These are phyloP conservation scores for Colletotrichum eremochloae DNA, from an alignment of 2,329 filamentous ascomycete genomes.

Conservation along the genomic window DNA sequence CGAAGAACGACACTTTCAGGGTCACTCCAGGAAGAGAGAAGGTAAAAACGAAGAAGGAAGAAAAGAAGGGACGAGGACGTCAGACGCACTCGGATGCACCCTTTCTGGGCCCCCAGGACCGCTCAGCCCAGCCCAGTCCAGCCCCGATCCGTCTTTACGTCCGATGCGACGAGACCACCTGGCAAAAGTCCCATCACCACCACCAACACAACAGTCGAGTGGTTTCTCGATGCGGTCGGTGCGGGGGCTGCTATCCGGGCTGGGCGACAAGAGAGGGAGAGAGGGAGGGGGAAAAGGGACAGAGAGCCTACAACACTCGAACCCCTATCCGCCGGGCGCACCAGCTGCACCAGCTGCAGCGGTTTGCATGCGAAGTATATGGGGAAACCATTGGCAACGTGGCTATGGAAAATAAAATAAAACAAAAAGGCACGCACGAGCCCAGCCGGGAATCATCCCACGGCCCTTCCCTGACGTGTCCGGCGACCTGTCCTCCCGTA, in stretches of 20 bases:
- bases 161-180: not conserved
- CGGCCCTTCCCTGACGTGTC: not conserved
- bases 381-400: not conserved
- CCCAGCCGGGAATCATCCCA: conserved; percentile 11
- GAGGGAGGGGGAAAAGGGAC: too few relatives aligned
- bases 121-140: not conserved
- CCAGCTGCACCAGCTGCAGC: not conserved
- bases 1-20: not conserved
- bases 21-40: not conserved
- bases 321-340: not conserved
- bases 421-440: conserved; percentile 12
- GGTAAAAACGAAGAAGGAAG: not conserved
- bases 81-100: conserved; percentile 10
- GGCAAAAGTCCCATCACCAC: conserved; percentile 2
- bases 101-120: not conserved
- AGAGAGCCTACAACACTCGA: not conserved
- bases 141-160: not conserved
- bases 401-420: too few relatives aligned
- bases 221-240: not conserved
- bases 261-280: not conserved
- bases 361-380: not conserved
- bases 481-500: not conserved
- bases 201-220: too few relatives aligned
- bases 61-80: conserved; percentile 4
- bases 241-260: not conserved